phyloP scores from a whole-genome alignment of 371 early-diverging fungal genomes.

The Cladochytrium tenue region DNA sequence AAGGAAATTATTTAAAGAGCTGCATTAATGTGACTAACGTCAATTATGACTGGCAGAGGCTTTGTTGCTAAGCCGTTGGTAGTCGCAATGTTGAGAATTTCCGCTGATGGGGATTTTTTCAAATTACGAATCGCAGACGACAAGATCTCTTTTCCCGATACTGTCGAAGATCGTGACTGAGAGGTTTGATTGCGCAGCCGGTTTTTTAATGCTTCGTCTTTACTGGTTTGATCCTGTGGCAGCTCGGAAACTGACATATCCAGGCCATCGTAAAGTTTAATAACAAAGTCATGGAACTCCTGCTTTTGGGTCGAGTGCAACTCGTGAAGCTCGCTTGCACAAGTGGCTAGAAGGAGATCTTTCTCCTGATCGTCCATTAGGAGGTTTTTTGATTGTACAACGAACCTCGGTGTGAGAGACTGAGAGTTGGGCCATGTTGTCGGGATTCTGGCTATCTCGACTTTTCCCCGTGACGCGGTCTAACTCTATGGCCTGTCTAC shows the following conservation, averaged over 20 bases:
- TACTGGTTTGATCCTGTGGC: no score
- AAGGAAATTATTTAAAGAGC: not conserved
- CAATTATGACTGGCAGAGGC: no score
- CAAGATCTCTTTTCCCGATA: not conserved
- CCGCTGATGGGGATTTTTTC: not conserved
- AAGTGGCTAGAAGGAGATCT: slow-evolving; percentile 63
- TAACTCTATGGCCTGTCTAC: no score
- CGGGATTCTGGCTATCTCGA: no score
- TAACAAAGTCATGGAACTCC: slow-evolving; percentile 69
- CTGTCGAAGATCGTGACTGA: not conserved
- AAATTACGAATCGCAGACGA: not conserved
- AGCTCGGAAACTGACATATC: slow-evolving; percentile 35
- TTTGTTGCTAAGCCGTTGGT: slow-evolving; percentile 1
- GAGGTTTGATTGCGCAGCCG: not conserved
- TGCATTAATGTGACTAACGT: no score
- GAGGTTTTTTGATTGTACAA: no score
- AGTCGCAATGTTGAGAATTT: slow-evolving; percentile 47
- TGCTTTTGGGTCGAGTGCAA: slow-evolving; percentile 59
- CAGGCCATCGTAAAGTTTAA: slow-evolving; percentile 58
- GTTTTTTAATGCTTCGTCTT: no score
- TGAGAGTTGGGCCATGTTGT: no score
- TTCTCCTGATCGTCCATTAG: slow-evolving; percentile 41
- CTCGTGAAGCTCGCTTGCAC: slow-evolving; percentile 63
- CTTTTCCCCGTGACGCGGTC: no score
- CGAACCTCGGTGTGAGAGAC: no score